Evolutionary conservation across 768 basidiomycete species (phyloP), one percentile per base, ranked within the genome.

Genomic region (Lyophyllum shimeji): DNA sequence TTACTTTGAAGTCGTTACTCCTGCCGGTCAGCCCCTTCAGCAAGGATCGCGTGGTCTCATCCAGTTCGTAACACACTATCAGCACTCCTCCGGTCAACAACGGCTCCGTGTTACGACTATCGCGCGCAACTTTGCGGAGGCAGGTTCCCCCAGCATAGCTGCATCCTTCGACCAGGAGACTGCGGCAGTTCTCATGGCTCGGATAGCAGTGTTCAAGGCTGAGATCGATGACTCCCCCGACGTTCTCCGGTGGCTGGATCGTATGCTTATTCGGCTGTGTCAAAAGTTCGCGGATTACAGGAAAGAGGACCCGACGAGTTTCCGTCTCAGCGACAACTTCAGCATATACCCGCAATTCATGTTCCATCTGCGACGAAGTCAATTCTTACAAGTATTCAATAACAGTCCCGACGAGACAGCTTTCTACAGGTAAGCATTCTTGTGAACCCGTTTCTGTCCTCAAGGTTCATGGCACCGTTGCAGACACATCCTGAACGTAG

Each of bases 321-420:
- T 99, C 82, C 80, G 94, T 63, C 78, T 99, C 61, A 80, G 85
- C 53, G 94, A 97, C 69, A 97, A 97, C 73, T 98, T 99, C 74
- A 92, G 91, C 69, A 98, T 99, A 65, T 99, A 99, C 71, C 97
- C 97, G 15, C 97, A 98, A 69, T 99, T 99, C 79, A 99, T 98
- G 97, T 99, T 98, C 87, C 97, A 99, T 74, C 73, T 99, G 58
- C 82, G 96, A 56, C 79, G 97, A 69, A 94, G 92, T 81, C 96
- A 98, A 74, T 98, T 99, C 79, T 78, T 99, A 69, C 97, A 99
- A 74, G 95, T 98, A 52, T 98, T 98, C 76, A 98, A 98, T 74
- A 99, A 98, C 79, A 95, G 93, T 80, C 97, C 97, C 7, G 97
- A 99, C 70, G 97, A 99, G 77, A 98, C 95, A 18, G 97, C 95